A percentile compares a stretch with the other conserved stretches of the same genome.
Conservation (phyloP, 2,329 filamentous ascomycete genomes). For the Orbilia ellipsospora region DNA sequence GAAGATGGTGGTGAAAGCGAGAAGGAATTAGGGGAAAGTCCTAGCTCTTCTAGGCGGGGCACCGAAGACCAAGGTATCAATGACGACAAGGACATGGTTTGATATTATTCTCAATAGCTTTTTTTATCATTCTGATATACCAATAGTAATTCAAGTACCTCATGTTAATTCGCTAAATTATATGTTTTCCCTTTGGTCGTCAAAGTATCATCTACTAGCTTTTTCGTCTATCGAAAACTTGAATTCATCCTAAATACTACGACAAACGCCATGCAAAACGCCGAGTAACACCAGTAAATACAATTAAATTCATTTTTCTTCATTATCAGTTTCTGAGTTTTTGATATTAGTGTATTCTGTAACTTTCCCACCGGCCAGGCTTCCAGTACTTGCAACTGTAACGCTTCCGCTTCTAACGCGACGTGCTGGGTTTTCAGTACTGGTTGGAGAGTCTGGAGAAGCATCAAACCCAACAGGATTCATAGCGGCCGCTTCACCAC, state of each 20-base stretch:
- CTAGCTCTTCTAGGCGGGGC: slow-evolving; percentile 11
- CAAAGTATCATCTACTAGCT: too few species aligned
- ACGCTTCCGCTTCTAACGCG: slow-evolving; percentile 51
- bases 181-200: too few species aligned
- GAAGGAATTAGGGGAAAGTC: slow-evolving; percentile 12
- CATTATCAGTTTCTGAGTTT: slow-evolving; percentile 16
- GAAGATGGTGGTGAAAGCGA: slow-evolving; percentile 13
- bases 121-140: too few species aligned
- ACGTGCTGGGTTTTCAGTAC: slow-evolving; percentile 28
- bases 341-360: slow-evolving; percentile 51
- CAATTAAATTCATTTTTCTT: slow-evolving; percentile 18
- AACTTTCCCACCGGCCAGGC: slow-evolving; percentile 50
- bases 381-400: slow-evolving; percentile 46
- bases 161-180: too few species aligned
- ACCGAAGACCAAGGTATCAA: slow-evolving; percentile 35
- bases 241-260: too few species aligned
- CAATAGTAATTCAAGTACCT: too few species aligned
- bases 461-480: slow-evolving; percentile 19
- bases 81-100: slow-evolving; percentile 28
- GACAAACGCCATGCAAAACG: slow-evolving; percentile 23
- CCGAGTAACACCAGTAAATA: slow-evolving; percentile 10
- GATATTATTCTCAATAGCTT: background rate
- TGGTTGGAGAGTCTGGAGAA: slow-evolving; percentile 17
- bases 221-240: too few species aligned
- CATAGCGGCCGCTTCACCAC: slow-evolving; percentile 20